A percentile compares a stretch with the other conserved stretches of the same genome.
phyloP scores from a whole-genome alignment of 2,329 filamentous ascomycete genomes.

The Orbilia quercus region DNA sequence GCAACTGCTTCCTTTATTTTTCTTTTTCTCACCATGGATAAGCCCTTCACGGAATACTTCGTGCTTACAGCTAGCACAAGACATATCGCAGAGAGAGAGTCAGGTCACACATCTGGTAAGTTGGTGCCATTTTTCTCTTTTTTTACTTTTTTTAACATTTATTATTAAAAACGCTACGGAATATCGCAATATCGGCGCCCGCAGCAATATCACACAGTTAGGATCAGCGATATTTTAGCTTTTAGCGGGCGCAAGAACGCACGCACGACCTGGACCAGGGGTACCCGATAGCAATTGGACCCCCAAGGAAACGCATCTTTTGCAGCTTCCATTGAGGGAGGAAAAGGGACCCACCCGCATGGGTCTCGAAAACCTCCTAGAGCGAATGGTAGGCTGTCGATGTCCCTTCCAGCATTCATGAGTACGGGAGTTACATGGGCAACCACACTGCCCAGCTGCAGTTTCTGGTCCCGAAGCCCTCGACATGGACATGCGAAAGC shows the following conservation, averaged over 20 bases:
- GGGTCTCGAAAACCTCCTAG: constrained; percentile 30
- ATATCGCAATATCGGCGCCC: constrained; percentile 54
- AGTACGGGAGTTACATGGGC: constrained; percentile 31
- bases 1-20: constrained; percentile 43
- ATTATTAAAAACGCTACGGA: constrained; percentile 42
- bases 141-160: constrained; percentile 42
- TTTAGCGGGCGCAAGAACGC: constrained; percentile 35
- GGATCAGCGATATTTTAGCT: constrained; percentile 41
- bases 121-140: constrained; percentile 15
- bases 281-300: constrained; percentile 7
- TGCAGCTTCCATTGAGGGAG: constrained; percentile 32
- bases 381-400: constrained; percentile 30
- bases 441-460: constrained; percentile 24
- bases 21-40: constrained; percentile 52
- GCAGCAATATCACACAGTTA: constrained; percentile 26
- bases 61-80: constrained; percentile 1
- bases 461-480: constrained; percentile 33
- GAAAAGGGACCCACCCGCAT: constrained; percentile 44
- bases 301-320: constrained; percentile 26
- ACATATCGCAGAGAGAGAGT: constrained; percentile 34
- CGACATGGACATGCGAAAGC: constrained; percentile 35
- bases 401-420: constrained; percentile 26
- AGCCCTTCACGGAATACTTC: constrained; percentile 25
- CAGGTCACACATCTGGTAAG: constrained; percentile 44
- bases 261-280: constrained; percentile 36